Conservation (phyloP, 768 basidiomycete genomes). For the Krasilnikovozyma curviuscula region DNA sequence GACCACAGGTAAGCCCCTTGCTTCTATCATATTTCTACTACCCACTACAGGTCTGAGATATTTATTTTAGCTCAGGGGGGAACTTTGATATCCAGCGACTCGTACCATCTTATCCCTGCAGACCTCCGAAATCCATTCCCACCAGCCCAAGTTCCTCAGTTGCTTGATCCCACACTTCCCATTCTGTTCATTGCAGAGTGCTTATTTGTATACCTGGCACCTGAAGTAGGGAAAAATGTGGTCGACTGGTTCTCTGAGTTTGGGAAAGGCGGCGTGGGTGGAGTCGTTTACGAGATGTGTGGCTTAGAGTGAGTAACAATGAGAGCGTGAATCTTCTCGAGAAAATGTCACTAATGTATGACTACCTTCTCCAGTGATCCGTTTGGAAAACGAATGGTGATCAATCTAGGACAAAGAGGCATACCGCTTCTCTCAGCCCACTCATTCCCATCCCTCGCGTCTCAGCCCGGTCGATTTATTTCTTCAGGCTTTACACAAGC, state of each 20-base stretch:
- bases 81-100: conserved; percentile 30
- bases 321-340: neutral
- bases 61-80: neutral
- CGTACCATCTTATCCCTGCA: conserved; percentile 37
- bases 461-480: conserved; percentile 43
- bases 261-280: conserved; percentile 30
- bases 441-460: conserved; percentile 40
- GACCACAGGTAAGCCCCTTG: neutral
- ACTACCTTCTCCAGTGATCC: conserved; percentile 32
- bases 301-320: conserved; percentile 35
- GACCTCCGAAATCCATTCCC: conserved; percentile 51
- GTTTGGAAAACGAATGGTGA: conserved; percentile 44
- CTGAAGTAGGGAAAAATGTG: conserved; percentile 38
- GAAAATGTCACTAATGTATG: neutral
- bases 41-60: neutral
- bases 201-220: conserved; percentile 69
- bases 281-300: conserved; percentile 81
- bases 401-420: neutral
- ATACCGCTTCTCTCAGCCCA: conserved; percentile 54
- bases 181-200: conserved; percentile 85
- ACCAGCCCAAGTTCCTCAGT: conserved; percentile 19
- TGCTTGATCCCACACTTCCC: conserved; percentile 44
- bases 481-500: conserved; percentile 38
- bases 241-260: conserved; percentile 50
- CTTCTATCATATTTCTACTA: neutral